A percentile compares a stretch with the other conserved stretches of the same genome.
Evolutionary conservation across 805 yeast genomes (phyloP).

Genomic region (Barnettozyma sp.): DNA sequence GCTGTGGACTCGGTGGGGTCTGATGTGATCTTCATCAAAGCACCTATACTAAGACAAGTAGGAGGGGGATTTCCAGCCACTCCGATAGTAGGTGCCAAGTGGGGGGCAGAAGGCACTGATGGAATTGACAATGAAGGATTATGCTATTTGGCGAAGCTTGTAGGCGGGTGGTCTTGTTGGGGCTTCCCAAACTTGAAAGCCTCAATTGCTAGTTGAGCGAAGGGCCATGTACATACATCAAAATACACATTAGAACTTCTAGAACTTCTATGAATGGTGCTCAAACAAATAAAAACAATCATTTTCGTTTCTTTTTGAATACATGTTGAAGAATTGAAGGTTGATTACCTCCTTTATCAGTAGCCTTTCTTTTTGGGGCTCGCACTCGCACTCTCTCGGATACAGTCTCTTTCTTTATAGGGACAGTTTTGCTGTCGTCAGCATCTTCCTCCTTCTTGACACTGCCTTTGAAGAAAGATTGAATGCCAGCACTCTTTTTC

Average conservation of each 20-base stretch:
- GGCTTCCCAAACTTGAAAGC: constrained; percentile 38
- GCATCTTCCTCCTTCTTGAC: constrained; percentile 3
- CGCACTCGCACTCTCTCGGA: too few species aligned
- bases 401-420: neutral
- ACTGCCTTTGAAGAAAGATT: constrained; percentile 12
- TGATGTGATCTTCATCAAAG: constrained; percentile 39
- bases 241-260: too few species aligned
- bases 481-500: constrained; percentile 9
- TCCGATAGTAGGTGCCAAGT: constrained; percentile 37
- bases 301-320: too few species aligned
- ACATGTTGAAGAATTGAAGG: constrained; percentile 1
- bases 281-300: too few species aligned
- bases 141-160: constrained; percentile 38
- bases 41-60: constrained; percentile 35
- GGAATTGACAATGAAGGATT: constrained; percentile 51
- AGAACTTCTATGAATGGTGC: too few species aligned
- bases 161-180: constrained; percentile 40
- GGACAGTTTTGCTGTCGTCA: too few species aligned
- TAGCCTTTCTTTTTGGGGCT: too few species aligned
- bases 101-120: constrained; percentile 48
- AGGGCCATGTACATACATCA: neutral
- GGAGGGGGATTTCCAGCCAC: constrained; percentile 42
- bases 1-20: constrained; percentile 45
- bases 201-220: constrained; percentile 1
- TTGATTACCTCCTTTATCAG: too few species aligned